Conservation (phyloP, 306 rosid species). For the Erythrophleum fordii region DNA sequence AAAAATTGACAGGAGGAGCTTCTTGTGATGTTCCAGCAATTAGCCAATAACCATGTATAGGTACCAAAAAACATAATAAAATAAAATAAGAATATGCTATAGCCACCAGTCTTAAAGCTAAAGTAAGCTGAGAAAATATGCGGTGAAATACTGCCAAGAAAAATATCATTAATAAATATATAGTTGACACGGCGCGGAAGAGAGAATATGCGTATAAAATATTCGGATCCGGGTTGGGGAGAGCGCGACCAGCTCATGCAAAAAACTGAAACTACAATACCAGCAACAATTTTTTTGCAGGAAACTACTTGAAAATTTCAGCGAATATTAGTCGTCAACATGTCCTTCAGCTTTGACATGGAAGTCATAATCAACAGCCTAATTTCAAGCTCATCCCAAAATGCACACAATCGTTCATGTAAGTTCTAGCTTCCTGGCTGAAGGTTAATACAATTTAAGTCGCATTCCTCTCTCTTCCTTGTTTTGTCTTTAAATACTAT, state of each 20-base stretch:
- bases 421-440: neutral
- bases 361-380: neutral
- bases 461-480: neutral
- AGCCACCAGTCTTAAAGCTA: no score
- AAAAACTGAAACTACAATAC: no score
- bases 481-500: neutral
- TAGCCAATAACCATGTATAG: neutral
- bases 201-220: constrained; percentile 30
- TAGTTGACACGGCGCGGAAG: neutral
- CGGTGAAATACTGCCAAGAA: no score
- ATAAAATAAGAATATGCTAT: neutral
- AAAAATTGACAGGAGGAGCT: neutral
- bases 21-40: no score
- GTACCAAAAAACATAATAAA: no score
- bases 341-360: neutral
- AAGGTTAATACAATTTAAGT: constrained; percentile 26
- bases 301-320: neutral
- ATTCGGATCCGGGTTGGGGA: constrained; percentile 15
- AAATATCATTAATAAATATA: no score
- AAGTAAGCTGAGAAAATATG: neutral
- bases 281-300: neutral
- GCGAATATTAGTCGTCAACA: neutral
- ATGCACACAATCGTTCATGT: neutral
- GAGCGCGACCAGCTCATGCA: neutral
- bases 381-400: neutral